A percentile compares a stretch with the other conserved stretches of the same genome.
phyloP scores from a whole-genome alignment of 169 alveolate genomes.

The Neospora caninum region DNA sequence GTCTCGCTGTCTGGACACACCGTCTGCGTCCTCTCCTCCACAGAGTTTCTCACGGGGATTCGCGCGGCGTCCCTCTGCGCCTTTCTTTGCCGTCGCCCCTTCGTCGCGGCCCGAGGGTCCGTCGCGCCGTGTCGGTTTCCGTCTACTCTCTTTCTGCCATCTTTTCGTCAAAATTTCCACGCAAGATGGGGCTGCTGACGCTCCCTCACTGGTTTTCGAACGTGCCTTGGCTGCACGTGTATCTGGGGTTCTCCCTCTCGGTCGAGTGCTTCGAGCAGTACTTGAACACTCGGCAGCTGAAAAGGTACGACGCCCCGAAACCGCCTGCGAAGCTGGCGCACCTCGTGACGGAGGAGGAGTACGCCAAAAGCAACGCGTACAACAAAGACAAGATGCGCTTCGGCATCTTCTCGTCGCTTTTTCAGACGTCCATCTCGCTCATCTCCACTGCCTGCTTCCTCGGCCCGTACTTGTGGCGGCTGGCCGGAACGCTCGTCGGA shows the following conservation, averaged over 20 bases:
- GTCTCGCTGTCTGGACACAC: not conserved
- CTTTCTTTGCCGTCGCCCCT: not conserved
- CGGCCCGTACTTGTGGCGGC: slow-evolving; percentile 66
- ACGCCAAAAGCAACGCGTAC: slow-evolving; percentile 60
- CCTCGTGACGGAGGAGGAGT: slow-evolving; percentile 47
- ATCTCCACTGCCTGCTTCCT: slow-evolving; percentile 53
- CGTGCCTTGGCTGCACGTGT: slow-evolving; percentile 69
- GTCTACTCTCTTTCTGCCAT: not conserved
- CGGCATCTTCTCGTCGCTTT: slow-evolving; percentile 54
- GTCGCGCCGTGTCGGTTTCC: not conserved
- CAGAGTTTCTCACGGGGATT: not conserved
- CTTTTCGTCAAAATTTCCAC: not conserved
- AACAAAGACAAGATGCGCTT: slow-evolving; percentile 69
- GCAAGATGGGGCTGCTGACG: not conserved
- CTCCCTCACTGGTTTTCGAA: slow-evolving; percentile 46
- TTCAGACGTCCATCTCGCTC: slow-evolving; percentile 43
- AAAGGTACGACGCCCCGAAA: slow-evolving; percentile 29
- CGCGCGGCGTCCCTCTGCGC: no score
- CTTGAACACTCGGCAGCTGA: slow-evolving; percentile 59
- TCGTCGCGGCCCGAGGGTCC: not conserved
- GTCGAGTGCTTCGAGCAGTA: slow-evolving; percentile 68
- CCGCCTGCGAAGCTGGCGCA: slow-evolving; percentile 27
- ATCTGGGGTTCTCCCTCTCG: slow-evolving; percentile 58
- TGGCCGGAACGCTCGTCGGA: slow-evolving; percentile 44
- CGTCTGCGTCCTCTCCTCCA: not conserved